These are phyloP conservation scores for Metschnikowia gelsemii DNA, from an alignment of 805 yeast genomes.

Conservation along the genomic window DNA sequence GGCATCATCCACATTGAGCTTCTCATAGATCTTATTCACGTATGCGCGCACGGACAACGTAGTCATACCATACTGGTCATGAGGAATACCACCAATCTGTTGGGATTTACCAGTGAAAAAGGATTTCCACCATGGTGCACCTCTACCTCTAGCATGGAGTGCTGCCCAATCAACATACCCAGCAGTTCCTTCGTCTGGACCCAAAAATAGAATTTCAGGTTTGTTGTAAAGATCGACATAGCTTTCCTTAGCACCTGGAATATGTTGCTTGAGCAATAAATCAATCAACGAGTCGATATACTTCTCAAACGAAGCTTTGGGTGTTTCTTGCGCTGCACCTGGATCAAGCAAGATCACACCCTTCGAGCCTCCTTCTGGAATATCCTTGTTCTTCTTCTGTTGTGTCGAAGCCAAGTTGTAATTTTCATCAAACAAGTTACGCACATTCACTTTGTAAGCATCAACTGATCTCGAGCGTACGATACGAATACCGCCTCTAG, in stretches of 20 bases:
- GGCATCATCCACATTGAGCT: slow-evolving; percentile 58
- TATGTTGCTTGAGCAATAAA: slow-evolving; percentile 64
- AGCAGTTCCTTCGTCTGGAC: slow-evolving; percentile 99
- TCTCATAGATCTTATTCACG: slow-evolving; percentile 83
- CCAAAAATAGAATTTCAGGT: slow-evolving; percentile 91
- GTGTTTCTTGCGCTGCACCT: slow-evolving; percentile 72
- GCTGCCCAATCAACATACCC: slow-evolving; percentile 97
- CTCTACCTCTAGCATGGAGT: slow-evolving; percentile 83
- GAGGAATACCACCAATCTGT: slow-evolving; percentile 93
- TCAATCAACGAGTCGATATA: slow-evolving; percentile 91
- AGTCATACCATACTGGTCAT: slow-evolving; percentile 97
- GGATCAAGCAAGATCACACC: slow-evolving; percentile 90
- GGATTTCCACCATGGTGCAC: slow-evolving; percentile 98
- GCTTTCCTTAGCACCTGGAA: slow-evolving; percentile 76
- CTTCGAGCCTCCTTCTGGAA: slow-evolving; percentile 98
- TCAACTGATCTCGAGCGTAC: slow-evolving; percentile 85
- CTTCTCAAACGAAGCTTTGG: slow-evolving; percentile 84
- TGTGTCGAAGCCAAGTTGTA: slow-evolving; percentile 94
- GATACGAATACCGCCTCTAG: slow-evolving; percentile 97
- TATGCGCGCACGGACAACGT: slow-evolving; percentile 90
- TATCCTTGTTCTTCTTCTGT: slow-evolving; percentile 95
- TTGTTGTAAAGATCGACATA: slow-evolving; percentile 81
- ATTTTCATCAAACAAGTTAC: slow-evolving; percentile 92
- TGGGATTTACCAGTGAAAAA: slow-evolving; percentile 96
- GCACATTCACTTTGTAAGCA: slow-evolving; percentile 78